Evolutionary conservation across 495 filamentous ascomycete species (phyloP), one percentile per base, ranked within the genome.

Genomic region (Penicillium egyptiacum): DNA sequence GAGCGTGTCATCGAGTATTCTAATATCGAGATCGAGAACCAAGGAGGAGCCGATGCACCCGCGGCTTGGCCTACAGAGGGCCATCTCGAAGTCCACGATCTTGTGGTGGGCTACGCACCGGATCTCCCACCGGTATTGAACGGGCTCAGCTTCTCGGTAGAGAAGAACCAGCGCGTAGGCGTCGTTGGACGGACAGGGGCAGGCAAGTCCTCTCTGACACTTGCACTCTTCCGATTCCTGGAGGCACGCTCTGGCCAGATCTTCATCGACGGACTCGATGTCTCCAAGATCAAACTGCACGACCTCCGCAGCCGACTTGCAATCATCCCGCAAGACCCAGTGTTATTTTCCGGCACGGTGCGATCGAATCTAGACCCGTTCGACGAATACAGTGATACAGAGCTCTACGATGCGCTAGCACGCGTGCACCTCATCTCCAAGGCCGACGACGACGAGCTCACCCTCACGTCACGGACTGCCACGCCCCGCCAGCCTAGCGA

Each of bases 141-240:
- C 62, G 88, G 85, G 0, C 76, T 96, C 23, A 83, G 74, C 26
- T 92, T 96, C 71, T 76, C 70, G 9, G 76, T 92, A 28, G 79
- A 89, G 48, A 78, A 81, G 33, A 89, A 89, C 61, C 83, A 96
- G 67, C 79, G 90, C 4, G 75, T 96, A 37, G 91, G 90, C 16
- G 86, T 96, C 1, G 88, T 94, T 9, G 91, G 91, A 11, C 85
- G 91, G 19, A 96, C 91, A 10, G 91, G 91, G 12, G 90, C 90
- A 0, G 91, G 91, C 17, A 96, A 96, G 64, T 92, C 88, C 0
- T 92, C 89, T 1, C 72, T 95, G 9, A 92, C 90, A 1, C 77
- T 95, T 0, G 89, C 90, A 0, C 72, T 95, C 0, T 95, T 92
- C 81, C 89, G 89, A 7, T 93, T 93, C 71, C 72, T 95, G 9